These are phyloP conservation scores for Hymenoscyphus linearis DNA, from an alignment of 2,329 filamentous ascomycete genomes.

Conservation along the genomic window DNA sequence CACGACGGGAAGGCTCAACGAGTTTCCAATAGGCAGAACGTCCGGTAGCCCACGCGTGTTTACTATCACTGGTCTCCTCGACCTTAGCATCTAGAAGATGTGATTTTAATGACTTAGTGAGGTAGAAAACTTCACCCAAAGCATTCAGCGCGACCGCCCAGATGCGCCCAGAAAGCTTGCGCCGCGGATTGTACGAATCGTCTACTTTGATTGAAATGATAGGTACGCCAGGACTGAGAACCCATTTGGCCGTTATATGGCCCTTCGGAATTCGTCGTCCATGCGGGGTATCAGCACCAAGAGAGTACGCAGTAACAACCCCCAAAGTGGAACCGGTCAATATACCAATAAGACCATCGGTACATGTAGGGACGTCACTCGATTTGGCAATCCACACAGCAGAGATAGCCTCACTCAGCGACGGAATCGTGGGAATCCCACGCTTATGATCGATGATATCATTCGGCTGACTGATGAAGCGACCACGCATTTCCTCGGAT, in stretches of 20 bases:
- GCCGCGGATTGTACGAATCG: conserved; percentile 69
- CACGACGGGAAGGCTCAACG: conserved; percentile 70
- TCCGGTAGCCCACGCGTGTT: conserved; percentile 73
- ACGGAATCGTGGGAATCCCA: conserved; percentile 72
- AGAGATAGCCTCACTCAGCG: conserved; percentile 65
- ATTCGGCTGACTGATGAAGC: conserved; percentile 61
- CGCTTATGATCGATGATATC: conserved; percentile 56
- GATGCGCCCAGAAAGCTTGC: conserved; percentile 64
- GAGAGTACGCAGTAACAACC: conserved; percentile 73
- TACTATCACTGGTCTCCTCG: conserved; percentile 52
- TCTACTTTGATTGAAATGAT: conserved; percentile 82
- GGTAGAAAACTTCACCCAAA: conserved; percentile 83
- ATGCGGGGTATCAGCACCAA: conserved; percentile 52
- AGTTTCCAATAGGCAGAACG: conserved; percentile 76
- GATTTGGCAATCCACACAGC: conserved; percentile 90
- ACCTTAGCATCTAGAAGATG: conserved; percentile 41
- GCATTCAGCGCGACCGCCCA: conserved; percentile 96
- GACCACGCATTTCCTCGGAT: conserved; percentile 67
- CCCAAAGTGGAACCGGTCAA: conserved; percentile 79
- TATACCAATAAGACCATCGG: conserved; percentile 74
- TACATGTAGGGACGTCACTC: conserved; percentile 61
- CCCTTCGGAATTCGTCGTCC: conserved; percentile 63
- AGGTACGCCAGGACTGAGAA: conserved; percentile 85
- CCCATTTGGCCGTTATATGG: conserved; percentile 83
- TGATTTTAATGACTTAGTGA: conserved; percentile 63